phyloP scores from a whole-genome alignment of 805 yeast genomes.

The Kodamaea kaohsiungensis region DNA sequence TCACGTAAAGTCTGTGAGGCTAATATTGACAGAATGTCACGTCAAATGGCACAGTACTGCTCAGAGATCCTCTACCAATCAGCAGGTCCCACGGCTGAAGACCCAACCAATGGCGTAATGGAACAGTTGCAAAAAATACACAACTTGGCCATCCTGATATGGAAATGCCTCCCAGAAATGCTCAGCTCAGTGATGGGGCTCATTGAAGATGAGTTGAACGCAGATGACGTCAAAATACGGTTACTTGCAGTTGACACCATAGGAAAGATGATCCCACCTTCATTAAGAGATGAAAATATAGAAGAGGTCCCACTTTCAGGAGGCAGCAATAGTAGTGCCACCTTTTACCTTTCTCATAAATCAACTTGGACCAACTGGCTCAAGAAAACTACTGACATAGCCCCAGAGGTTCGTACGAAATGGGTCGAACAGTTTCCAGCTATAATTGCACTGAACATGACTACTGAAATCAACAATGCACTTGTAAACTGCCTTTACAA shows the following conservation, averaged over 20 bases:
- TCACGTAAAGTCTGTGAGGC: conserved; percentile 67
- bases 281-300: conserved; percentile 14
- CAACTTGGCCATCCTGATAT: conserved; percentile 59
- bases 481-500: conserved; percentile 57
- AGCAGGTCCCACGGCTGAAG: background rate
- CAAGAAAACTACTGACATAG: conserved; percentile 69
- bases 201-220: conserved; percentile 75
- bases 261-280: conserved; percentile 54
- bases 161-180: conserved; percentile 78
- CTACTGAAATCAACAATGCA: conserved; percentile 45
- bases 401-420: conserved; percentile 59
- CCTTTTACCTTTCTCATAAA: conserved; percentile 58
- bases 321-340: conserved; percentile 39
- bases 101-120: conserved; percentile 16
- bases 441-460: conserved; percentile 44
- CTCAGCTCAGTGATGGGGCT: conserved; percentile 74
- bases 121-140: conserved; percentile 47
- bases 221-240: conserved; percentile 65
- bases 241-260: conserved; percentile 70
- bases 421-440: conserved; percentile 67
- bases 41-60: conserved; percentile 75
- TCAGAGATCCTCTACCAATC: conserved; percentile 70
- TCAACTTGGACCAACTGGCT: conserved; percentile 72
- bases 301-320: conserved; percentile 18
- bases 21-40: conserved; percentile 70